Evolutionary conservation across 495 filamentous ascomycete species (phyloP), one percentile per base, ranked within the genome.

Genomic region (Neurospora discreta): DNA sequence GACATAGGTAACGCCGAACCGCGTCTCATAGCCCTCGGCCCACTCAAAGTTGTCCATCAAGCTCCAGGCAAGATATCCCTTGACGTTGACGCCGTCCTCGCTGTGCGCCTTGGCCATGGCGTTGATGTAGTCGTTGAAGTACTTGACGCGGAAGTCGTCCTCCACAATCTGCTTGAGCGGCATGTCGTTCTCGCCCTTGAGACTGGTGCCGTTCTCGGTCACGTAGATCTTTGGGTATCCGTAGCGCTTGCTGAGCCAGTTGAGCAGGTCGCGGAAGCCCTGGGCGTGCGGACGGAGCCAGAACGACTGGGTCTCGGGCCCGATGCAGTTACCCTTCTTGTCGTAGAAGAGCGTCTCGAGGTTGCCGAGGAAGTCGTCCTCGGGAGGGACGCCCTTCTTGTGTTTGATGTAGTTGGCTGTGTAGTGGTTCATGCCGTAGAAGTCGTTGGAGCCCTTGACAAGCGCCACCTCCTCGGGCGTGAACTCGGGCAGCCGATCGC

Each of bases 371-470:
- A 89, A 89, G 80, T 94, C 91, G 68, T 91, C 85, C 36, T 88
- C 85, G 4, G 91, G 79, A 39, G 83, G 78, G 44, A 84, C 81
- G 13, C 83, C 83, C 5, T 84, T 85, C 79, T 89, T 88, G 81
- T 92, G 89, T 78, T 88, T 89, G 82, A 93, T 89, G 83, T 90
- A 94, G 85, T 92, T 91, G 76, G 90, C 89, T 70, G 91, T 92
- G 84, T 93, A 93, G 83, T 92, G 90, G 84, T 93, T 93, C 90
- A 93, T 92, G 74, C 91, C 90, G 81, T 93, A 92, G 79, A 93
- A 93, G 81, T 93, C 90, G 78, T 92, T 93, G 78, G 89, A 91
- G 46, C 90, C 91, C 69, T 90, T 85, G 58, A 93, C 88, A 9
- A 93, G 84, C 4, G 87, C 88, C 9, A 85, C 77, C 74, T 93